Evolutionary conservation across 129 eudicot genomes (phyloP), one percentile per base, ranked within the genome.

Genomic region (Flaveria ramosissima): DNA sequence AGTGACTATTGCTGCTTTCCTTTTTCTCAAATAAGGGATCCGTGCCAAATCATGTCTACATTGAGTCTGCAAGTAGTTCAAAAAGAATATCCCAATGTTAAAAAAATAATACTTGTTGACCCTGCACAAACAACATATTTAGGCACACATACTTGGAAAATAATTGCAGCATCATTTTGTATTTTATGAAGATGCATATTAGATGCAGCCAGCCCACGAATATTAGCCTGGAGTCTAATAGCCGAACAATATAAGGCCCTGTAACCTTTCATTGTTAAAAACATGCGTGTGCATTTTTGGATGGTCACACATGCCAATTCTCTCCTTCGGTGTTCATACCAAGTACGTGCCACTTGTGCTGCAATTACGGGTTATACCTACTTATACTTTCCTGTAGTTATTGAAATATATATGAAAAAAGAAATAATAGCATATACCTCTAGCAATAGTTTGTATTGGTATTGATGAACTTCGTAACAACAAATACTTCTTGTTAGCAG

Each of bases 191-290:
- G 77, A 71, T 85, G 82, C 71, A 81, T 83, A 71, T 46, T 70
- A 14, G 92, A 76, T 67, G 92, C 92, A 83, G 89, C 79, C 88
- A 91, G 79, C 26, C 86, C 93, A 17, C 97, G 83, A 67, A 94
- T 55, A 41, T 86, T 87, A 32, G 96, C 76, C 72, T 91, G 93
- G 77, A 94, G 67, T 10, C 66, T 48, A 75, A 85, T 26, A 71
- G 87, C 96, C 63, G 97, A 87, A 36, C 64, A 47, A 69, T 65
- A 80, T 52, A 89, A 39, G 16, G 64, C 62, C 68, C 48, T 55
- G 81, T 89, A 94, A 63, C 77, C 15, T 78, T 82, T 94, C 82
- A 83, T 80, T 6, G 81, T 74, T 53, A 88, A 50, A 84, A 64
- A 82, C 80, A 65, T 82, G 26, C 89, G 93, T 39, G 76, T 51